These are phyloP conservation scores for Bretziella fagacearum DNA, from an alignment of 2,329 filamentous ascomycete species.

Conservation along the genomic window DNA sequence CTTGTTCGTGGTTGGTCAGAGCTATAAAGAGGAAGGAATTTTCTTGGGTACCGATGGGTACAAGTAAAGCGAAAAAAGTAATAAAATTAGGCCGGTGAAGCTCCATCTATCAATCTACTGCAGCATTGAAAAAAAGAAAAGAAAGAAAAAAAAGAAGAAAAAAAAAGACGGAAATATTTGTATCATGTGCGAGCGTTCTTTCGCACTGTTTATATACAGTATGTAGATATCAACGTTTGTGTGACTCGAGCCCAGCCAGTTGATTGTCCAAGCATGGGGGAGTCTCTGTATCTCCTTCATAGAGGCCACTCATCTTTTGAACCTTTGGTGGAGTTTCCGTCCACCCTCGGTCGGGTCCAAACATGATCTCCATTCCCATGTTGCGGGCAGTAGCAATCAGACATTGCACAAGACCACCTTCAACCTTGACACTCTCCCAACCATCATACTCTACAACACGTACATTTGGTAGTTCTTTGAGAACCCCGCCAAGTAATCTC, in stretches of 20 bases:
- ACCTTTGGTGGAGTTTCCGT: slow-evolving; percentile 24
- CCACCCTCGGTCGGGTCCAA: slow-evolving; percentile 54
- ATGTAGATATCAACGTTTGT: no score
- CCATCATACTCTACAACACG: slow-evolving; percentile 52
- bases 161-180: no score
- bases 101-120: no score
- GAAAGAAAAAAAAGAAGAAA: no score
- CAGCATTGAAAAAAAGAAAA: no score
- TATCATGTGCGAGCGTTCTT: no score
- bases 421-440: slow-evolving; percentile 46
- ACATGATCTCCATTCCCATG: slow-evolving; percentile 38
- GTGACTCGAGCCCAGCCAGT: no score
- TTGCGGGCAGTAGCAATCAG: slow-evolving; percentile 36
- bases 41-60: background rate
- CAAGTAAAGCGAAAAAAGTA: background rate
- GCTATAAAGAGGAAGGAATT: background rate
- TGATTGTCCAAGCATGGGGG: background rate
- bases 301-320: background rate
- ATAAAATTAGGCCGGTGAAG: no score
- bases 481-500: slow-evolving; percentile 37
- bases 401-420: slow-evolving; percentile 44
- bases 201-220: no score
- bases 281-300: background rate
- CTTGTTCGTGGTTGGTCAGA: background rate
- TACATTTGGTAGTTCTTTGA: slow-evolving; percentile 40